Evolutionary conservation across 2,329 filamentous ascomycete genomes (phyloP).

Genomic region (Alternaria infectoria): DNA sequence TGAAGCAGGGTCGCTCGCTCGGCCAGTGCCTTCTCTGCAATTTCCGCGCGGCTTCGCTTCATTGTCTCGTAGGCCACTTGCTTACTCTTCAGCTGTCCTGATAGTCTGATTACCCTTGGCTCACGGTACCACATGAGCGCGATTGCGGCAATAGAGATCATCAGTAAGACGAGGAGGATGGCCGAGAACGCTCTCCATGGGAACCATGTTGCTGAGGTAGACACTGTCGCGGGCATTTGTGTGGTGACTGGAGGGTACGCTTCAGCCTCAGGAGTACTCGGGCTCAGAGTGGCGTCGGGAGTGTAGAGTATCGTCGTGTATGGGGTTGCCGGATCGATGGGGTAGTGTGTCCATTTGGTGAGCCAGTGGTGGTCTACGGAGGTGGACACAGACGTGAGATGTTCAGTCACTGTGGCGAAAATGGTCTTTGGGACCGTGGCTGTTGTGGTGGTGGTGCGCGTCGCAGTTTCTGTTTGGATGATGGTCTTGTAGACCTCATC

Average conservation of each 20-base stretch:
- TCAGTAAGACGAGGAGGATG: neutral
- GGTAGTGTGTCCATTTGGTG: conserved; percentile 4
- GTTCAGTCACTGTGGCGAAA: neutral
- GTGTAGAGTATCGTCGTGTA: neutral
- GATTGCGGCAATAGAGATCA: neutral
- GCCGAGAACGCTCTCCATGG: neutral
- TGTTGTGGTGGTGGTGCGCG: neutral
- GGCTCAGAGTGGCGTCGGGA: neutral
- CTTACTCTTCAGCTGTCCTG: neutral
- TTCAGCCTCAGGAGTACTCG: neutral
- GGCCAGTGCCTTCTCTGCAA: neutral
- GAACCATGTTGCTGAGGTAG: neutral
- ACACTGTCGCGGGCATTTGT: neutral
- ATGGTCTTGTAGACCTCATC: neutral
- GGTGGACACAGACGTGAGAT: neutral
- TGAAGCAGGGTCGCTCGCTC: neutral
- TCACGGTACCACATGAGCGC: neutral
- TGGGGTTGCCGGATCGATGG: neutral
- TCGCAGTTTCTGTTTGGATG: neutral
- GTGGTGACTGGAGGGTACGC: neutral
- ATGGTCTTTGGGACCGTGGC: neutral
- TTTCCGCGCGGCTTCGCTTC: neutral
- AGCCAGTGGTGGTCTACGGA: neutral
- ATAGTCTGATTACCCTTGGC: neutral
- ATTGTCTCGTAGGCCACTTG: neutral